These are phyloP conservation scores for Biscutella auriculata DNA, from an alignment of 441 rosid genomes.

Conservation along the genomic window DNA sequence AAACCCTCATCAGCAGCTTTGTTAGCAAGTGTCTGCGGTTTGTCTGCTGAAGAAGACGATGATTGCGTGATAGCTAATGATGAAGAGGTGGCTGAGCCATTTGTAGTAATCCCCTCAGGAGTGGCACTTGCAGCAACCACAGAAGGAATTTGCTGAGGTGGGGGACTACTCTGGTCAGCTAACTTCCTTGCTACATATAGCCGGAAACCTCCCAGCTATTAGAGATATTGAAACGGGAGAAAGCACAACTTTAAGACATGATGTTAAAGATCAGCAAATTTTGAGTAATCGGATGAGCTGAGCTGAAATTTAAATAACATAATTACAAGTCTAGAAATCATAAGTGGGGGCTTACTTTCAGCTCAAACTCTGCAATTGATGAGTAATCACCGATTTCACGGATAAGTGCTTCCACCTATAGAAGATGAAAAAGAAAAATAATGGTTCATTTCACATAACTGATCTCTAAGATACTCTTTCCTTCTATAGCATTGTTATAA, in stretches of 20 bases:
- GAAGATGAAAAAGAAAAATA: not conserved
- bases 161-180: conserved; percentile 24
- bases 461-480: not conserved
- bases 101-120: conserved; percentile 19
- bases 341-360: conserved; percentile 46
- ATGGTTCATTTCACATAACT: not conserved
- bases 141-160: conserved; percentile 26
- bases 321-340: not conserved
- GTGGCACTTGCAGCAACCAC: conserved; percentile 23
- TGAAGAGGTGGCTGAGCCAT: conserved; percentile 45
- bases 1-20: conserved; percentile 79
- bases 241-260: no score
- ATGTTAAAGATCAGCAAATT: no score
- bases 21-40: no score
- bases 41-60: conserved; percentile 23
- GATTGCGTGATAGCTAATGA: conserved; percentile 53
- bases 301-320: not conserved
- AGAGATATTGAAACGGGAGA: conserved; percentile 9
- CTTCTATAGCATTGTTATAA: not conserved
- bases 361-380: conserved; percentile 67
- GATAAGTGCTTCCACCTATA: conserved; percentile 66
- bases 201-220: conserved; percentile 67
- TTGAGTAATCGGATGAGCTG: no score
- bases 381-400: conserved; percentile 54
- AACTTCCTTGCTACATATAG: conserved; percentile 48